phyloP scores from a whole-genome alignment of 2,329 filamentous ascomycete species.

The Talaromyces verruculosus region DNA sequence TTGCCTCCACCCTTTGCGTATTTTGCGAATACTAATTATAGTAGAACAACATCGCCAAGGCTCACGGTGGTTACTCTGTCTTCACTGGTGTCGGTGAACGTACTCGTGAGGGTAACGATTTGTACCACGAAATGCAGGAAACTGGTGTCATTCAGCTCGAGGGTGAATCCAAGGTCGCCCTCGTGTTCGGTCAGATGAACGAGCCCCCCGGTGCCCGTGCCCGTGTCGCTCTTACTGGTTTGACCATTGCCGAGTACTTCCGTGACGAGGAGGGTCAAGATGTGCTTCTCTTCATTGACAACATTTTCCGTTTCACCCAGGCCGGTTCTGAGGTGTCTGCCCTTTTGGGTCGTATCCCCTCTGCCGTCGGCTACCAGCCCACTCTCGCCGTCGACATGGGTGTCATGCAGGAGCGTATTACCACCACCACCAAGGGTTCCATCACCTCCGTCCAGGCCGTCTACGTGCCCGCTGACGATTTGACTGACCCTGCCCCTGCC shows the following conservation, averaged over 20 bases:
- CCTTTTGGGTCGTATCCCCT: constrained; percentile 98
- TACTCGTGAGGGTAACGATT: constrained; percentile 99
- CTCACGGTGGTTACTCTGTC: constrained; percentile 99
- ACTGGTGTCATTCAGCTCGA: constrained; percentile 99
- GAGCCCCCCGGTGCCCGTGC: constrained; percentile 99
- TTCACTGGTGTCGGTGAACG: constrained; percentile 99
- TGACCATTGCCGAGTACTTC: constrained; percentile 71
- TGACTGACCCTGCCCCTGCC: constrained; percentile 99
- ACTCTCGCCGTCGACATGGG: constrained; percentile 99
- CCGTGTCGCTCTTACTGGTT: constrained; percentile 96
- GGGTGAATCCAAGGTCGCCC: constrained; percentile 97
- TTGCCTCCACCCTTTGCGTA: background rate
- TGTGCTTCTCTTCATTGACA: constrained; percentile 99
- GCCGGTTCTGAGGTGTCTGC: constrained; percentile 99
- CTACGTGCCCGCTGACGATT: constrained; percentile 99
- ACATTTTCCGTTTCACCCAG: constrained; percentile 99
- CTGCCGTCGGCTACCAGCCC: constrained; percentile 99
- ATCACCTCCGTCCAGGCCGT: constrained; percentile 99
- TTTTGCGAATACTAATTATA: background rate
- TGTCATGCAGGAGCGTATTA: constrained; percentile 99
- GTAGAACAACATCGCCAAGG: constrained; percentile 99
- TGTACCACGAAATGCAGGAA: constrained; percentile 99
- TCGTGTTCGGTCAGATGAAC: constrained; percentile 99
- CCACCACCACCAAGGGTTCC: constrained; percentile 98
- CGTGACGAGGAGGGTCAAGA: constrained; percentile 80